These are phyloP conservation scores for Oryza meridionalis DNA, from an alignment of 176 grass and related monocot species.

Conservation along the genomic window DNA sequence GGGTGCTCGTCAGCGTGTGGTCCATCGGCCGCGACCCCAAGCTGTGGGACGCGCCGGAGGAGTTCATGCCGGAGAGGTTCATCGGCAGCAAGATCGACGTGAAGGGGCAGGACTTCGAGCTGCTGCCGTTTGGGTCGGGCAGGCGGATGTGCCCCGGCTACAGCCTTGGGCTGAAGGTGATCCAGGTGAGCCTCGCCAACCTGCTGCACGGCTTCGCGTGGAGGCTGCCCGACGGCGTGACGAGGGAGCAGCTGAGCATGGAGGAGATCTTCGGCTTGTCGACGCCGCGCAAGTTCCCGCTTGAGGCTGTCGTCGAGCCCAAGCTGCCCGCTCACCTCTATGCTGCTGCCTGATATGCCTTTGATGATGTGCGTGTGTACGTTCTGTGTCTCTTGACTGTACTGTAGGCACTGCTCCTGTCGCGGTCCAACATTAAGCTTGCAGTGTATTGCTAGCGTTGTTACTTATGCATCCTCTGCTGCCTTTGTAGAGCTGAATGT, in stretches of 20 bases:
- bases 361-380: background rate
- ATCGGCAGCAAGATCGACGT: slow-evolving; percentile 55
- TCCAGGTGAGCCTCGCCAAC: slow-evolving; percentile 67
- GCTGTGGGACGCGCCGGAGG: slow-evolving; percentile 54
- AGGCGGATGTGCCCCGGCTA: slow-evolving; percentile 80
- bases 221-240: slow-evolving; percentile 53
- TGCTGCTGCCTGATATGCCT: background rate
- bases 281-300: slow-evolving; percentile 49
- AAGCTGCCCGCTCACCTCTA: slow-evolving; percentile 57
- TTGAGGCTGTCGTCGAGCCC: slow-evolving; percentile 42
- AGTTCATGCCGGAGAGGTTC: slow-evolving; percentile 65
- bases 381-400: background rate
- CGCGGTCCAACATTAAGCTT: background rate
- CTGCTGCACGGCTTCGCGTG: slow-evolving; percentile 67
- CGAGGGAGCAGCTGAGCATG: slow-evolving; percentile 59
- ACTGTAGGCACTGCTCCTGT: background rate
- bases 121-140: slow-evolving; percentile 66
- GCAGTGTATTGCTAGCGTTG: too few species aligned
- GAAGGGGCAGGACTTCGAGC: slow-evolving; percentile 71
- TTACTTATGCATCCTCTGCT: background rate
- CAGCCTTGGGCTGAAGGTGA: slow-evolving; percentile 68
- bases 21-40: slow-evolving; percentile 62
- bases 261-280: slow-evolving; percentile 68
- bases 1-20: slow-evolving; percentile 67
- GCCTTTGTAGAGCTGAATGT: background rate